Evolutionary conservation across 1,139 yeast species (phyloP), one percentile per base, ranked within the genome.

Genomic region (Hyphopichia fennica): DNA sequence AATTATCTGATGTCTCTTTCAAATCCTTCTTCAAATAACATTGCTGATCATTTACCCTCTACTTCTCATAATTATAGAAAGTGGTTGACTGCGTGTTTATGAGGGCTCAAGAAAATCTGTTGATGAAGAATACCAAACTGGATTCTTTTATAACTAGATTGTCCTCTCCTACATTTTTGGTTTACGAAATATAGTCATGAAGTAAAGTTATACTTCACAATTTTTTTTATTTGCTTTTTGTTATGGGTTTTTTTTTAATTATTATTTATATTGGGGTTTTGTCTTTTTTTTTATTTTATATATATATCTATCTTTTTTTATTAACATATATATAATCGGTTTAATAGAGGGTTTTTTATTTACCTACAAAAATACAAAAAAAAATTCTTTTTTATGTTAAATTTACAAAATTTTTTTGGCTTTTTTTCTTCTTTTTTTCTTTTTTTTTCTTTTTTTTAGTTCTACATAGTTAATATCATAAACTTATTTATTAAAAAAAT

Each of bases 31-130:
- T 25, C 28, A 9, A 25, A 11, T 25, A 32, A 23, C 14, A 38
- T 38, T 19, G 40, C 29, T 44, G 54, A 51, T 35, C 50, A 48
- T 36, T 49, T 60, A 37, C 58, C 67, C 27, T 62, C 71, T 32
- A 69, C 75, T 37, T 65, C 72, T 28, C 67, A 68, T 45, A 71
- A 71, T 53, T 71, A 71, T 55, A 64, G 75, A 45, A 69, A 69
- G 52, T 71, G 77, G 77, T 60, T 70, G 48, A 60, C 69, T 31
- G 72, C 68, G 39, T 63, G 66, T 45, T 56, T 59, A 53, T 60
- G 42, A 46, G 28, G 30, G 34, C 17, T 28, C 27, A 25, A 25
- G 28, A 25, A 25, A 25, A 11, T 25, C 28, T 25, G 28, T 25
- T 25, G 28, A 20, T 20, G 23, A 25, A 25, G 28, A 25, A 25